Conservation (phyloP, 225 moss, liverwort and hornwort species). For the Pseudoscleropodium purum region DNA sequence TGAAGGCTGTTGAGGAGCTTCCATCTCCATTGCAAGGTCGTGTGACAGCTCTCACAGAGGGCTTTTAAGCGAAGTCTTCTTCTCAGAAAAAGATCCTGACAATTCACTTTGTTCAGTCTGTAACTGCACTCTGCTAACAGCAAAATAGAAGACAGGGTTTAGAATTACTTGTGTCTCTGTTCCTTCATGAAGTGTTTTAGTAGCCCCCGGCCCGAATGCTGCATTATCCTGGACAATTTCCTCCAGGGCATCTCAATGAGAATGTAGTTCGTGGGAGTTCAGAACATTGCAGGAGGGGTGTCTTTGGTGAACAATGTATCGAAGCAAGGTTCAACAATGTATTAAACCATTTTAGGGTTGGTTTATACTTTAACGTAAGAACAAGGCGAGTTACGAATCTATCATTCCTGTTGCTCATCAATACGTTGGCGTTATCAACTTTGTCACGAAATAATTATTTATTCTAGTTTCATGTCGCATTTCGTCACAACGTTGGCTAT, state of each 20-base stretch:
- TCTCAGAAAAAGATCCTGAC: not conserved
- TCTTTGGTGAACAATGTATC: not conserved
- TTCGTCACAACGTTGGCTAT: rapidly evolving
- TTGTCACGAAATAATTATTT: not conserved
- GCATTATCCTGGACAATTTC: not conserved
- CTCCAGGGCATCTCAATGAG: not conserved
- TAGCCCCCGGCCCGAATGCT: not conserved
- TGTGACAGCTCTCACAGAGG: slow-evolving; percentile 65
- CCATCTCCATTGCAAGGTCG: slow-evolving; percentile 62
- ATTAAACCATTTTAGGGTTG: not conserved
- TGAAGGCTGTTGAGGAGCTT: slow-evolving; percentile 51
- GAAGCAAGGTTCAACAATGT: not conserved
- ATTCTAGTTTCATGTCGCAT: not conserved
- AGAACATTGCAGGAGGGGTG: not conserved
- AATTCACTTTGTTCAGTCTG: not conserved
- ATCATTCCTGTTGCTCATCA: not conserved
- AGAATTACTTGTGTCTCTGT: not conserved
- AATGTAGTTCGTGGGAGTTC: no score
- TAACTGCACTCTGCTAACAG: not conserved
- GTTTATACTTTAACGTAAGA: not conserved
- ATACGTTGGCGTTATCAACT: not conserved
- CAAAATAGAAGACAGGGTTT: not conserved
- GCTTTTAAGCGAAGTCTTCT: slow-evolving; percentile 23
- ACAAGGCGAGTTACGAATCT: not conserved
- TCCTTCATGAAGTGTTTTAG: not conserved